These are phyloP conservation scores for Cicer judaicum DNA, from an alignment of 306 rosid species.

Conservation along the genomic window DNA sequence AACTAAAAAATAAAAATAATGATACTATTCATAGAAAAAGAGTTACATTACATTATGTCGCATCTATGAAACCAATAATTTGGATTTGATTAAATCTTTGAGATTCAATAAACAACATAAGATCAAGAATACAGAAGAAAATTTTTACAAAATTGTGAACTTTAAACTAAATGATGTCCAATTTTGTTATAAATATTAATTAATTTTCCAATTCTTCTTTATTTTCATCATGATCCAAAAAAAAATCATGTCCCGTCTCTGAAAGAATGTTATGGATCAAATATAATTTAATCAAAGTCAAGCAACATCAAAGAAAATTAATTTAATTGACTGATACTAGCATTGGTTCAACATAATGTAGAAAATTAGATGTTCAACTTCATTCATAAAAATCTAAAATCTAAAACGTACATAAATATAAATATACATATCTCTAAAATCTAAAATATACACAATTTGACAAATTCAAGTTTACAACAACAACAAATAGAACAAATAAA, in stretches of 20 bases:
- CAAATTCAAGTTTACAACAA: neutral
- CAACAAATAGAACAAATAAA: no score
- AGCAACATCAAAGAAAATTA: neutral
- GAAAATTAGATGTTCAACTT: neutral
- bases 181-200: no score
- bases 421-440: constrained; percentile 7
- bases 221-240: no score
- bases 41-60: neutral
- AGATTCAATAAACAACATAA: constrained; percentile 12
- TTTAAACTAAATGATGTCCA: constrained; percentile 13
- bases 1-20: neutral
- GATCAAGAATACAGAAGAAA: neutral
- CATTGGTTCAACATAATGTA: neutral
- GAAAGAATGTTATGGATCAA: neutral
- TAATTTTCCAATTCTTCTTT: no score
- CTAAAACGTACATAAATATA: neutral
- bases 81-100: constrained; percentile 7
- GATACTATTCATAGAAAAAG: neutral
- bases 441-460: neutral
- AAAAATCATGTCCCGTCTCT: neutral
- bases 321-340: neutral
- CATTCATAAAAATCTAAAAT: constrained; percentile 8
- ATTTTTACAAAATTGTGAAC: neutral
- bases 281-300: neutral
- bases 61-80: neutral